Percentiles rank a stretch among this genome's conserved stretches.
These are phyloP conservation scores for Lachnellula hyalina DNA, from an alignment of 2,329 filamentous ascomycete genomes.

Conservation along the genomic window DNA sequence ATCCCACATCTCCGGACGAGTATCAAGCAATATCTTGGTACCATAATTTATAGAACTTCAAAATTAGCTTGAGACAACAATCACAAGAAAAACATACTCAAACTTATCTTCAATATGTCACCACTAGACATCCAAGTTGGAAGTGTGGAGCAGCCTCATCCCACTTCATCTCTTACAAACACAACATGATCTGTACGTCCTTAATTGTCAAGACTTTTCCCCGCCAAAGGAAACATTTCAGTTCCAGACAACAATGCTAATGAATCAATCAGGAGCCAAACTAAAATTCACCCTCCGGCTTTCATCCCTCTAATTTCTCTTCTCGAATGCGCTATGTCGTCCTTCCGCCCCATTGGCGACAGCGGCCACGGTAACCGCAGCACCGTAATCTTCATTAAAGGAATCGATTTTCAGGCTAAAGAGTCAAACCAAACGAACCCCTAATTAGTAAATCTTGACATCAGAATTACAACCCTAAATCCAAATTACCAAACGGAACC, in stretches of 20 bases:
- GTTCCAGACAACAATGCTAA: not conserved
- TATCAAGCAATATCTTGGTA: too few species aligned
- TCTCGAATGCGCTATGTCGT: slow-evolving; percentile 7
- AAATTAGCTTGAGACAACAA: not conserved
- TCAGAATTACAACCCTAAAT: too few species aligned
- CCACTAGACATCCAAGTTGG: not conserved
- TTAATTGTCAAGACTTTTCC: slow-evolving; percentile 1
- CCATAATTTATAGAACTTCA: too few species aligned
- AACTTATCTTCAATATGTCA: not conserved
- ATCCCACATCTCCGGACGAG: too few species aligned
- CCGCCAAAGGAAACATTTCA: not conserved
- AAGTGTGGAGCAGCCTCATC: slow-evolving; percentile 3
- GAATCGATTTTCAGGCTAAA: too few species aligned
- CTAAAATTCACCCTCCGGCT: slow-evolving; percentile 5
- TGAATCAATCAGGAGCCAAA: slow-evolving; percentile 1
- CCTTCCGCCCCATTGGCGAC: slow-evolving; percentile 6
- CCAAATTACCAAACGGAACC: too few species aligned
- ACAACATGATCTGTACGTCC: too few species aligned
- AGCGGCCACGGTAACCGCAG: slow-evolving; percentile 3
- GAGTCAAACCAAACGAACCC: too few species aligned
- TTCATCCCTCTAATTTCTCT: slow-evolving; percentile 7
- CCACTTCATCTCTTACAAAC: slow-evolving; percentile 1
- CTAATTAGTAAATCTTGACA: too few species aligned
- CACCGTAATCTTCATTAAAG: slow-evolving; percentile 3
- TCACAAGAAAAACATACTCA: not conserved